Conservation (phyloP, 768 basidiomycete species). For the Tylopilus plumbeoviolaceoides region DNA sequence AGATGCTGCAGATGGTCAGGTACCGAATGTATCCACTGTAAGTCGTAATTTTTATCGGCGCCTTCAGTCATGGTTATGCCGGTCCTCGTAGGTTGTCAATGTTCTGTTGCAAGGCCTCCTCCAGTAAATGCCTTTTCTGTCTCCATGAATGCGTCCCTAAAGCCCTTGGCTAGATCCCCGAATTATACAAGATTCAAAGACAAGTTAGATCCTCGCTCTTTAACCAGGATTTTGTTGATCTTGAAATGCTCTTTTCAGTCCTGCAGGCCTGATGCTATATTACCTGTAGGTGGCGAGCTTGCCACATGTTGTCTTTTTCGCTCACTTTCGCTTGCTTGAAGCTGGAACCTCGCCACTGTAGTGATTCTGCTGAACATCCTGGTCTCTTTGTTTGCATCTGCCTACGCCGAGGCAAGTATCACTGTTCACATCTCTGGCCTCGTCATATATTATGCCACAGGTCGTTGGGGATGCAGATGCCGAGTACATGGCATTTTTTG, state of each 20-base stretch:
- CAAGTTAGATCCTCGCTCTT: constrained; percentile 34
- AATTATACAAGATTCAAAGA: constrained; percentile 55
- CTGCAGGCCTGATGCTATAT: constrained; percentile 63
- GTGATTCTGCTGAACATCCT: constrained; percentile 89
- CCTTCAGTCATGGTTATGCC: not conserved
- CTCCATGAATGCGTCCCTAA: not conserved
- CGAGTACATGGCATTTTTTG: constrained; percentile 88
- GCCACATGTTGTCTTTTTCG: not conserved
- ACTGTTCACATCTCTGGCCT: not conserved
- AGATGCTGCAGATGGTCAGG: constrained; percentile 86
- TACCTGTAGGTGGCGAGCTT: constrained; percentile 60
- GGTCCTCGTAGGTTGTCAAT: constrained; percentile 53
- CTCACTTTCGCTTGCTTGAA: constrained; percentile 21
- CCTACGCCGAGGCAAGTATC: constrained; percentile 76
- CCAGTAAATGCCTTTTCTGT: constrained; percentile 44
- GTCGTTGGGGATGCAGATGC: constrained; percentile 83
- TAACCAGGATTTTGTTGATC: not conserved
- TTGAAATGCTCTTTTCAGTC: constrained; percentile 29
- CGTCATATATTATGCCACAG: constrained; percentile 34
- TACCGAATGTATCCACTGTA: constrained; percentile 50
- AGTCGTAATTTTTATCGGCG: constrained; percentile 16
- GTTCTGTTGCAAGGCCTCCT: constrained; percentile 75
- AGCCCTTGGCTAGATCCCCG: constrained; percentile 46
- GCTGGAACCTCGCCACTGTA: constrained; percentile 81
- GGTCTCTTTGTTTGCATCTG: constrained; percentile 93